Conservation (phyloP, 352 stramenopile species). For the Pythium periplocum region DNA sequence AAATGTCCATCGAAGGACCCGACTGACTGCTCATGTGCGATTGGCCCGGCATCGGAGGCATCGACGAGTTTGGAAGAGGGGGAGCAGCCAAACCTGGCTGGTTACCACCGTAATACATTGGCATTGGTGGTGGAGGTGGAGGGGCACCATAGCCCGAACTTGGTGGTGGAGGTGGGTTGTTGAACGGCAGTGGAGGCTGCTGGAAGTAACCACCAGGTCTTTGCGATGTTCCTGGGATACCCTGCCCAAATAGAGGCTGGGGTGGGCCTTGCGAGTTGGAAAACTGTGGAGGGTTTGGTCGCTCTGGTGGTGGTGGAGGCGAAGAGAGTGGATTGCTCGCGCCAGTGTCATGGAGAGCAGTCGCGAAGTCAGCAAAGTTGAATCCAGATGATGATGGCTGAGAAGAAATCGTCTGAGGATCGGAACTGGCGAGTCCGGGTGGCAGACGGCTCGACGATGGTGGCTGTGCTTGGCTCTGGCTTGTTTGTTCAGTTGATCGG, state of each 20-base stretch:
- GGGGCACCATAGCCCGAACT: not conserved
- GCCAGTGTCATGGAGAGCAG: not conserved
- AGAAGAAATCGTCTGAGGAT: not conserved
- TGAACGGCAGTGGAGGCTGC: slow-evolving; percentile 8
- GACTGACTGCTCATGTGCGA: slow-evolving; percentile 4
- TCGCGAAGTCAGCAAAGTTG: slow-evolving; percentile 21
- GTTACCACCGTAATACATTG: slow-evolving; percentile 1
- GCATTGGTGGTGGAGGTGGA: slow-evolving; percentile 7
- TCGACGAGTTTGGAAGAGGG: slow-evolving; percentile 17
- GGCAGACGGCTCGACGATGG: no score
- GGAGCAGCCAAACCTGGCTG: slow-evolving; percentile 1
- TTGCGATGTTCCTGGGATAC: not conserved
- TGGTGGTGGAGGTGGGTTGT: slow-evolving; percentile 8
- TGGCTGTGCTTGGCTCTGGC: not conserved
- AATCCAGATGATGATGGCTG: slow-evolving; percentile 10
- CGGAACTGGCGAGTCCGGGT: no score
- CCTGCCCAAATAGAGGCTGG: not conserved
- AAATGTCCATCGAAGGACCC: slow-evolving; percentile 30
- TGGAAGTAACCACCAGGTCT: slow-evolving; percentile 8
- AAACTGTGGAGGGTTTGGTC: slow-evolving; percentile 1
- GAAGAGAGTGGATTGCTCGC: not conserved
- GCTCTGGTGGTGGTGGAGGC: slow-evolving; percentile 1
- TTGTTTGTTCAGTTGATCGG: slow-evolving; percentile 7
- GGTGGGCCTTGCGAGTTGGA: not conserved
- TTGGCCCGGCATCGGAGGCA: slow-evolving; percentile 16